Conservation (phyloP, 495 filamentous ascomycete species). For the Cryomyces minteri region DNA sequence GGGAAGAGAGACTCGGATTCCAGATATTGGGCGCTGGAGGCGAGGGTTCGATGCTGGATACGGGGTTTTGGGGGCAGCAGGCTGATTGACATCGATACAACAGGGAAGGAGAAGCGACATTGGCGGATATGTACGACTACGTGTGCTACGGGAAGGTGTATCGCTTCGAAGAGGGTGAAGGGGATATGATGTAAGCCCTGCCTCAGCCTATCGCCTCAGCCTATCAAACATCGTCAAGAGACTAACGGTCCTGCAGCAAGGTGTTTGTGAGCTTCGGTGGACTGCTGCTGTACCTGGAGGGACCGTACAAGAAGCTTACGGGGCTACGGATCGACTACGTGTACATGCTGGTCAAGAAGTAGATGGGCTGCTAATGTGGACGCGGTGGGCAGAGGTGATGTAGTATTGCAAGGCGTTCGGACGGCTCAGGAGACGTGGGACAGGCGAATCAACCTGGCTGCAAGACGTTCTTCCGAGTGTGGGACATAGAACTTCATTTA, state of each 20-base stretch:
- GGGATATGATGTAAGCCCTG: conserved; percentile 60
- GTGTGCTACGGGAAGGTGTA: conserved; percentile 97
- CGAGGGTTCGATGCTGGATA: background rate
- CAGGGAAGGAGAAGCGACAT: background rate
- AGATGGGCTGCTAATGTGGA: conserved; percentile 4
- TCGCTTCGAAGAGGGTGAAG: conserved; percentile 74
- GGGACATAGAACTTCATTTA: background rate
- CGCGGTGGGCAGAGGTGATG: background rate
- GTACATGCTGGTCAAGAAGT: conserved; percentile 89
- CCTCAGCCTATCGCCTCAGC: no score
- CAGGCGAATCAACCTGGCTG: background rate
- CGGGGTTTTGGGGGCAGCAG: background rate
- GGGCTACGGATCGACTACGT: conserved; percentile 78
- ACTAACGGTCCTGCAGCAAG: conserved; percentile 36
- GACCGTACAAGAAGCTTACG: conserved; percentile 91
- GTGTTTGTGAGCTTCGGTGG: conserved; percentile 88
- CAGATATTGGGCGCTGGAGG: background rate
- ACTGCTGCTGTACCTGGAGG: conserved; percentile 71
- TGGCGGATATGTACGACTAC: conserved; percentile 92
- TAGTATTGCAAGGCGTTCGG: background rate
- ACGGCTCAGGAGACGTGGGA: background rate
- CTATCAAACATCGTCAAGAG: background rate
- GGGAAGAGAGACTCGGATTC: no score
- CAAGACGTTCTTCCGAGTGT: background rate
- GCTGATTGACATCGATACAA: background rate